Evolutionary conservation across 2,329 filamentous ascomycete genomes (phyloP), one percentile per base, ranked within the genome.

Genomic region (Blumeriella jaapii): DNA sequence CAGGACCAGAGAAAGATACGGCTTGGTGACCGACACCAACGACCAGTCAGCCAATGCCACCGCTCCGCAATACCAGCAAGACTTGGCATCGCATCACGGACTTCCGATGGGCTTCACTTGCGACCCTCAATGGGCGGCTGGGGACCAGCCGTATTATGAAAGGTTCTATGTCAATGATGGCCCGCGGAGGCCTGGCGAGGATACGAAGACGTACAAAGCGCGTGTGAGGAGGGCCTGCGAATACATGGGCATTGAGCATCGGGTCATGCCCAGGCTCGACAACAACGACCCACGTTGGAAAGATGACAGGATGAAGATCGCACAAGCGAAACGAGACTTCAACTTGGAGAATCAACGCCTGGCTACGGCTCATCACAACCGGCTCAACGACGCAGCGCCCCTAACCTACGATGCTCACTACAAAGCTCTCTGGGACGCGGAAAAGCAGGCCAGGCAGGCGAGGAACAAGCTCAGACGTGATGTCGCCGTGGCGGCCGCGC

Each of bases 81-180:
- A 23, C 11, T 11, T 23, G 6, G 18, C 6, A 2, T 31, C 29
- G 5, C 6, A 4, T 13, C 16, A 16, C 4, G 29, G 29, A 12
- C 12, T 31, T 6, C 29, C 29, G 5, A 4, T 7, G 5, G 29
- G 29, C 10, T 31, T 31, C 11, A 12, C 16, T 9, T 20, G 12
- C 10, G 29, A 31, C 15, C 29, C 29, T 10, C 11, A 8, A 22
- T 31, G 29, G 29, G 6, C 20, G 11, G 20, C 8, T 16, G 5
- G 29, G 13, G 14, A 31, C 10, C n/a, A n/a, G n/a, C n/a, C n/a
- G n/a, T n/a, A 28, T 14, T 3, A 4, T 15, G 8, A 2, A 18
- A 23, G 13, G 6, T 2, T 31, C 18, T 36, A 36, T 22, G 28
- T 36, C 22, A 36, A 36, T 13, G 34, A 36, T 26, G 36, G 36